These are phyloP conservation scores for Juglanconis sp. DNA, from an alignment of 2,329 filamentous ascomycete genomes.

Conservation along the genomic window DNA sequence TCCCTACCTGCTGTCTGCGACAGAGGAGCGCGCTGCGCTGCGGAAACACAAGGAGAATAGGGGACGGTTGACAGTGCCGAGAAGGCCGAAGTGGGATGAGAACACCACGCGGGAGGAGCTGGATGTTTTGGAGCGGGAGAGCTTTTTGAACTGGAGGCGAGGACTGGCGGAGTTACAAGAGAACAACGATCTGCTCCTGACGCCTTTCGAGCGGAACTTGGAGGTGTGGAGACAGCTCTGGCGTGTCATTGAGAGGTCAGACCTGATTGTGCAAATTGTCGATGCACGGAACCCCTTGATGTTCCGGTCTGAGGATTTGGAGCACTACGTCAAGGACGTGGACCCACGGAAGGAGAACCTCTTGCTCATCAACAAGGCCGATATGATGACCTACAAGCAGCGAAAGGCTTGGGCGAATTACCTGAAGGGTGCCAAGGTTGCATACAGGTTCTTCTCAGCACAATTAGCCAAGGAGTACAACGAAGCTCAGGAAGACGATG, in stretches of 20 bases:
- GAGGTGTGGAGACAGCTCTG: slow-evolving; percentile 98
- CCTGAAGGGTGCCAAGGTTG: slow-evolving; percentile 75
- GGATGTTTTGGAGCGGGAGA: slow-evolving; percentile 74
- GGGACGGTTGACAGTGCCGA: slow-evolving; percentile 77
- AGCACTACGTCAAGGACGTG: slow-evolving; percentile 90
- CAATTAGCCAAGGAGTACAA: slow-evolving; percentile 85
- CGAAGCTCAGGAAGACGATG: slow-evolving; percentile 63
- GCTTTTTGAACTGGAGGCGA: slow-evolving; percentile 82
- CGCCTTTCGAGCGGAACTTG: slow-evolving; percentile 92
- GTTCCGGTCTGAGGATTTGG: slow-evolving; percentile 91
- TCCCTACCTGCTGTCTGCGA: slow-evolving; percentile 81
- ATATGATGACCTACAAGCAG: slow-evolving; percentile 94
- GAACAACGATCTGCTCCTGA: slow-evolving; percentile 92
- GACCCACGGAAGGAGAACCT: slow-evolving; percentile 85
- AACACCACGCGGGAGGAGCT: slow-evolving; percentile 80
- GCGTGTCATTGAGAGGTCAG: slow-evolving; percentile 95
- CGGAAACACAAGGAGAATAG: slow-evolving; percentile 82
- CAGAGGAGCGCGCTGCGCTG: slow-evolving; percentile 74
- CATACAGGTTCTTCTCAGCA: slow-evolving; percentile 96
- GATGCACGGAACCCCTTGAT: slow-evolving; percentile 92
- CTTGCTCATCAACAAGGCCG: slow-evolving; percentile 94
- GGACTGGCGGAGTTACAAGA: slow-evolving; percentile 91
- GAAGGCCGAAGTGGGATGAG: slow-evolving; percentile 84
- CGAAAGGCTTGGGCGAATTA: slow-evolving; percentile 81
- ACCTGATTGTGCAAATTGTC: slow-evolving; percentile 95